A percentile compares a stretch with the other conserved stretches of the same genome.
phyloP scores from a whole-genome alignment of 192 early-diverging fungal genomes.

The Coemansia sp. region DNA sequence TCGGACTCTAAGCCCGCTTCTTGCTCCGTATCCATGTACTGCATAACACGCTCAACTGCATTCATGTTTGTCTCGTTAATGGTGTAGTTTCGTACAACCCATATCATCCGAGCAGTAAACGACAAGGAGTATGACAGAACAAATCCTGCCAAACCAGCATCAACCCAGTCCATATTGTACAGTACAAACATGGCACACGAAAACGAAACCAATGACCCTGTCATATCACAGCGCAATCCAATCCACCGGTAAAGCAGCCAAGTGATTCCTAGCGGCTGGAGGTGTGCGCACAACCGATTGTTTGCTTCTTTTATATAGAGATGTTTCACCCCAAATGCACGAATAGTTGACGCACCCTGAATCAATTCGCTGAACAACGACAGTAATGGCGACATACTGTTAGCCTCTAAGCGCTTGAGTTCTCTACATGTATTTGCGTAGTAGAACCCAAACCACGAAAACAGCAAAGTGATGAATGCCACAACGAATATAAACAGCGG shows the following conservation, averaged over 20 bases:
- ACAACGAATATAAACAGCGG: slow-evolving; percentile 73
- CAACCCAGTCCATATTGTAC: slow-evolving; percentile 52
- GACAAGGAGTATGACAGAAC: slow-evolving; percentile 77
- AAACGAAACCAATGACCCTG: slow-evolving; percentile 72
- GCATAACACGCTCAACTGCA: slow-evolving; percentile 77
- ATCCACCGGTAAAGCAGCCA: slow-evolving; percentile 87
- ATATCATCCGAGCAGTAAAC: slow-evolving; percentile 75
- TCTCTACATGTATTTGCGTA: slow-evolving; percentile 80
- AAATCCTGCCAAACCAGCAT: slow-evolving; percentile 86
- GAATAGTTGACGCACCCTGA: slow-evolving; percentile 70
- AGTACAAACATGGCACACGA: slow-evolving; percentile 67
- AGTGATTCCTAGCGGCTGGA: slow-evolving; percentile 77
- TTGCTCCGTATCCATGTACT: slow-evolving; percentile 77
- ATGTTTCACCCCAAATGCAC: slow-evolving; percentile 74
- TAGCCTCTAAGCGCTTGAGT: slow-evolving; percentile 82
- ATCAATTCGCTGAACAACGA: slow-evolving; percentile 80
- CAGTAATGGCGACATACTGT: slow-evolving; percentile 71
- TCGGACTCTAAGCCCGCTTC: slow-evolving; percentile 70
- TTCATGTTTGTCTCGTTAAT: slow-evolving; percentile 84
- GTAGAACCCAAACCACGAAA: slow-evolving; percentile 61
- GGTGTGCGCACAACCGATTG: slow-evolving; percentile 66
- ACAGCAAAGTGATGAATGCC: slow-evolving; percentile 59
- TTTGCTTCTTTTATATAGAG: slow-evolving; percentile 66
- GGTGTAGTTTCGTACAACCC: slow-evolving; percentile 74
- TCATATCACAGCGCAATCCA: slow-evolving; percentile 72